Evolutionary conservation across 305 asterid genomes (phyloP).

Genomic region (Coffea humblotiana): DNA sequence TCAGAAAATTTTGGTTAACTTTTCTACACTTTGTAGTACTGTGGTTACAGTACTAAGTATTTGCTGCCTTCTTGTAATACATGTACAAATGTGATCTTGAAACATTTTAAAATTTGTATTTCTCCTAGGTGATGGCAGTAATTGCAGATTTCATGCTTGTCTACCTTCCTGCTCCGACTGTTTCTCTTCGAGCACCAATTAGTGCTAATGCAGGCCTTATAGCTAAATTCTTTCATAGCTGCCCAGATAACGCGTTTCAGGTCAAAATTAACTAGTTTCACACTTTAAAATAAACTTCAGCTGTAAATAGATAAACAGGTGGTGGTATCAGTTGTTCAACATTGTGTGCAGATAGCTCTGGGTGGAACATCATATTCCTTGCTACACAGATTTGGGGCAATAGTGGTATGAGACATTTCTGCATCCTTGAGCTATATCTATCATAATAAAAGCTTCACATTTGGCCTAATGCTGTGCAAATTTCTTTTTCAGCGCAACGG

Average conservation of each 20-base stretch:
- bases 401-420: constrained; percentile 51
- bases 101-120: constrained; percentile 18
- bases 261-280: constrained; percentile 16
- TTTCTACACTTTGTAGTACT: neutral
- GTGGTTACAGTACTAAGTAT: neutral
- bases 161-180: constrained; percentile 95
- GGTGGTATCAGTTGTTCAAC: constrained; percentile 23
- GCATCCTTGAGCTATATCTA: neutral
- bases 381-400: constrained; percentile 83
- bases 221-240: constrained; percentile 67
- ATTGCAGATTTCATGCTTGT: constrained; percentile 98
- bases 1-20: neutral
- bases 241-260: constrained; percentile 95
- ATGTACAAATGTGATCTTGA: neutral
- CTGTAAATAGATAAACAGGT: constrained; percentile 1
- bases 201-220: constrained; percentile 66
- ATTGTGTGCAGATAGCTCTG: constrained; percentile 60
- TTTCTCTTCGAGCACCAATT: constrained; percentile 79
- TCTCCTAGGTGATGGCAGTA: constrained; percentile 76
- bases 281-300: neutral
- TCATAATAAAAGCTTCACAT: constrained; percentile 3
- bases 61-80: neutral
- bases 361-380: constrained; percentile 75
- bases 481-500: constrained; percentile 67
- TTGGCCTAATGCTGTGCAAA: constrained; percentile 17